Base-by-base conservation (phyloP, 805 yeast genomes). In the Teunomyces panamensis region DNA sequence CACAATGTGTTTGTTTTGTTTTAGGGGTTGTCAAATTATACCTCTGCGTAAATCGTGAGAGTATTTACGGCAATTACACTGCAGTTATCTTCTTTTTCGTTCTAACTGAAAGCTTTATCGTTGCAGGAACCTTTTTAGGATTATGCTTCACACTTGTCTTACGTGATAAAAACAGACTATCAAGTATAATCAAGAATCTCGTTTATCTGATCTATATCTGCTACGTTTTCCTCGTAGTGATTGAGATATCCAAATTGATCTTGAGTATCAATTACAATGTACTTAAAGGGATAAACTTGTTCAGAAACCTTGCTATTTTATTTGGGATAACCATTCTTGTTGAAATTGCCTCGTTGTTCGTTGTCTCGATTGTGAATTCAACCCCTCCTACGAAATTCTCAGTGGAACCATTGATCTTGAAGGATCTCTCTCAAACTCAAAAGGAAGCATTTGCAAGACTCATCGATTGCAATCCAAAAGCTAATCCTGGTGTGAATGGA, bases 401-500 rank as follows among this genome's bases (percentile, higher is more conserved):
- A 10, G 35, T 41, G 9, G 43, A 41, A 29, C 34, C 32, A 5
- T 29, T 28, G 24, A 29, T 28, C 17, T 29, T 41, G 13, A 29
- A 20, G 11, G 32, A 20, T 3, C 34, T 41, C n/a, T 20, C 43
- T 7, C 14, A n/a, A 5, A n/a, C 11, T 11, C 43, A 41, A 13
- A 41, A 41, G 35, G 35, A 27, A n/a, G 43, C 30, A 9, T 29
- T n/a, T 14, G 43, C 43, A 10, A 27, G 16, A 16, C 34, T 41
- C 10, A 41, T 41, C 14, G 43, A 41, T 29, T 27, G 24, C 17
- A 41, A 41, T 13, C 9, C n/a, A 7, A 41, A 26, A 29, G 30
- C 26, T 14, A 41, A 41, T 41, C 34, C 43, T n/a, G 43, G 43
- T 9, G 24, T 41, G 9, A 27, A 9, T 29, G 43, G 43, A 9